Conservation (phyloP, 1,284 basidiomycete genomes). For the Coniferiporia weirii region DNA sequence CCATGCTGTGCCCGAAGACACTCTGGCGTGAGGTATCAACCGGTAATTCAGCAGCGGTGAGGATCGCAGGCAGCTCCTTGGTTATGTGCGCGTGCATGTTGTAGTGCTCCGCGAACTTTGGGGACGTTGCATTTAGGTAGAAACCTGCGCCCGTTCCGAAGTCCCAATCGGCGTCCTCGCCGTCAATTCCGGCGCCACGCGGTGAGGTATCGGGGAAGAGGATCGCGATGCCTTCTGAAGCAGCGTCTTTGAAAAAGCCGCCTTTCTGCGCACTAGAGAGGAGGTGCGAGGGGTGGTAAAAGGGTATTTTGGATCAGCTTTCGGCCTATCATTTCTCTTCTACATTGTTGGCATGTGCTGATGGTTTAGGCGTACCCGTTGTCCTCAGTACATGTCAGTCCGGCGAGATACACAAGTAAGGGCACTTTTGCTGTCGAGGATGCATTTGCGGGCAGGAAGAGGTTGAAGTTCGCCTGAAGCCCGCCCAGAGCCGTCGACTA, state of each 20-base stretch:
- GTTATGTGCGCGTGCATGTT: constrained; percentile 87
- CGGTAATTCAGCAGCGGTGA: constrained; percentile 63
- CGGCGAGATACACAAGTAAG: constrained; percentile 86
- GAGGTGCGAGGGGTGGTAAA: constrained; percentile 2
- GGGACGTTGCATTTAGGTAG: constrained; percentile 84
- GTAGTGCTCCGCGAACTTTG: constrained; percentile 79
- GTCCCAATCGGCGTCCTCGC: constrained; percentile 79
- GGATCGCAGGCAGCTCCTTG: constrained; percentile 74
- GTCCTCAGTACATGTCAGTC: constrained; percentile 94
- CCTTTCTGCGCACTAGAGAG: constrained; percentile 77
- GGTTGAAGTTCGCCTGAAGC: constrained; percentile 80
- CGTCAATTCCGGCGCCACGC: constrained; percentile 84
- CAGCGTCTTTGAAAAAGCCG: constrained; percentile 75
- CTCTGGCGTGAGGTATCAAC: constrained; percentile 69
- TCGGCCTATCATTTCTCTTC: background rate
- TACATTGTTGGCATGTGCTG: background rate
- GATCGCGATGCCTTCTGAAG: constrained; percentile 81
- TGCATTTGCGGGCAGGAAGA: constrained; percentile 78
- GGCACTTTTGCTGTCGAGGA: constrained; percentile 56
- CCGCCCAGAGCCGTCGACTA: constrained; percentile 73
- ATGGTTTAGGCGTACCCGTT: constrained; percentile 64
- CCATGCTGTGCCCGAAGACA: constrained; percentile 87
- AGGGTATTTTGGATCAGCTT: background rate
- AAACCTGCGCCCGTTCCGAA: constrained; percentile 73
- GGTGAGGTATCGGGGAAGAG: constrained; percentile 97